Base-by-base conservation (phyloP, 83 land plant genomes). In the Picea abies region DNA sequence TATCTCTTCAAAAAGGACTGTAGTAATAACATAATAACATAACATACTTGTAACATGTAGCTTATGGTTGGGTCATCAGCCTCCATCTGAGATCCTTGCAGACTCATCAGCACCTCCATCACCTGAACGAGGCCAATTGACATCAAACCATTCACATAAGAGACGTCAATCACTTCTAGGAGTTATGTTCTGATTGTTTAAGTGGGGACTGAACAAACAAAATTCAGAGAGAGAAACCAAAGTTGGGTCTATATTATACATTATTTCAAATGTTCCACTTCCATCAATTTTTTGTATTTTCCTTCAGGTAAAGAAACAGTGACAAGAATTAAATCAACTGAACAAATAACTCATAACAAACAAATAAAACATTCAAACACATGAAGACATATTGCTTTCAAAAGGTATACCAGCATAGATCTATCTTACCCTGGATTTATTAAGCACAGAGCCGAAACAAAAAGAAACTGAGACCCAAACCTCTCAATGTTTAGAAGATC, bases 31-130 rank as follows among this genome's bases (percentile, higher is more conserved):
- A 11, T 11, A 84, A 17, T 52, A 11, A 52, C 12, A 11, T 11
- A 84, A 17, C 86, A 85, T 79, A 92, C 99, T 87, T 97, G 99
- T 60, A 95, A 88, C 97, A 96, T 95, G 84, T 97, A 97, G 87
- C 98, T 96, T 35, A 93, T 94, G 61, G 93, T 97, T 23, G 99
- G 98, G 75, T 97, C 99, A 88, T 97, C 99, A 63, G 93, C 86
- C 84, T 95, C 99, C 94, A 96, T 85, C 62, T 92, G 91, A 77
- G 93, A 86, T 82, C 98, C 99, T 91, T 97, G 99, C 69, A 97
- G 84, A 29, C 88, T 85, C 99, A 97, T 92, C 39, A 97, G 88
- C 23, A 97, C 94, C 68, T 97, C 99, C 99, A 97, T 97, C 65
- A 97, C 98, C 99, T 97, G 78, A 60, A 70, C 23, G 7, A 78